These are phyloP conservation scores for Dactylellina parvicollis DNA, from an alignment of 2,329 filamentous ascomycete genomes.

Conservation along the genomic window DNA sequence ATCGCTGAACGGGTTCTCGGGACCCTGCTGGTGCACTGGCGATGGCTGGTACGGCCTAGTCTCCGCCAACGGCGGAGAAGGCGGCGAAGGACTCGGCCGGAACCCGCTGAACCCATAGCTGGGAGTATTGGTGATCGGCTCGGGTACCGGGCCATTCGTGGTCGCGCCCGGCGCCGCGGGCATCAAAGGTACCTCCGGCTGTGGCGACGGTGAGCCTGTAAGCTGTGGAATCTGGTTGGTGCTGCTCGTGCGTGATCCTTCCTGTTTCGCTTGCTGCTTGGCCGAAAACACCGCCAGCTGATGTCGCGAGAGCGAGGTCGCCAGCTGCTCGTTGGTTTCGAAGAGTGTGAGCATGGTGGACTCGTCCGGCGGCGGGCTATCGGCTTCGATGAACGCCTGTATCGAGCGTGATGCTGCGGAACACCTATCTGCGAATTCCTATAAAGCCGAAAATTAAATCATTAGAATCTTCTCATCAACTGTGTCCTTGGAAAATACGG, in stretches of 20 bases:
- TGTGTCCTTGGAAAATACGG: not conserved
- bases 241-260: constrained; percentile 33
- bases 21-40: constrained; percentile 1
- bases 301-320: constrained; percentile 82
- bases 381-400: constrained; percentile 82
- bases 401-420: constrained; percentile 81
- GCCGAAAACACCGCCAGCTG: constrained; percentile 73
- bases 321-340: constrained; percentile 91
- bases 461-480: not conserved
- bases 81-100: constrained; percentile 34
- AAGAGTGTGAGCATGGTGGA: constrained; percentile 93
- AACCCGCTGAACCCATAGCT: constrained; percentile 45
- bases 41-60: constrained; percentile 23
- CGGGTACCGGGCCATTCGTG: constrained; percentile 20
- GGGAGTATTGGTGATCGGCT: constrained; percentile 15
- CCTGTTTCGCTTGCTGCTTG: constrained; percentile 31
- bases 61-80: constrained; percentile 24
- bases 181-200: constrained; percentile 25
- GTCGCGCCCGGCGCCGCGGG: constrained; percentile 6
- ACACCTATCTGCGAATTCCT: constrained; percentile 88
- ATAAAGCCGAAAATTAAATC: no score
- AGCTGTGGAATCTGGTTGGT: constrained; percentile 37
- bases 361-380: constrained; percentile 81
- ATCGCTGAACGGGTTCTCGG: constrained; percentile 47
- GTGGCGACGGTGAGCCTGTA: constrained; percentile 28